Conservation (phyloP, 352 stramenopile genomes). For the Phytophthora cryptogea region DNA sequence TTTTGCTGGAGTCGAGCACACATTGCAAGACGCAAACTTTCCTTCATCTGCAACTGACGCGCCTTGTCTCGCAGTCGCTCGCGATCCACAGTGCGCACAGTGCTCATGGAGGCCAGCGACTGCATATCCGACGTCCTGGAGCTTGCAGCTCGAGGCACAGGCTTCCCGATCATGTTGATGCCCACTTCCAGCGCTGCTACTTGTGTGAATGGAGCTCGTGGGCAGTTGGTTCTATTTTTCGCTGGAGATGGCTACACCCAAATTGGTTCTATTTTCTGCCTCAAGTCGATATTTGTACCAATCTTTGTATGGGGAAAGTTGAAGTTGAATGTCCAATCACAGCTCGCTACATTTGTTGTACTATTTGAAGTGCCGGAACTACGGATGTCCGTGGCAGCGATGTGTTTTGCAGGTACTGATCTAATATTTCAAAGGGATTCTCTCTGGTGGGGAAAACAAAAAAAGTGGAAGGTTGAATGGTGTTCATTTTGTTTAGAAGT, state of each 20-base stretch:
- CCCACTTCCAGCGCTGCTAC: neutral
- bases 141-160: slow-evolving; percentile 23
- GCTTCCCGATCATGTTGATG: slow-evolving; percentile 43
- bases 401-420: too few species aligned
- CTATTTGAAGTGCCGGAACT: too few species aligned
- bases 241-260: neutral
- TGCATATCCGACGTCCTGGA: slow-evolving; percentile 47
- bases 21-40: slow-evolving; percentile 66
- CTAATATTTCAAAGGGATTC: too few species aligned
- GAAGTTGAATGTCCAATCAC: neutral
- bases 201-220: slow-evolving; percentile 8
- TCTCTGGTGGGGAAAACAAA: neutral
- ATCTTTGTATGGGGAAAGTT: neutral
- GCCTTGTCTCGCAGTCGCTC: slow-evolving; percentile 75
- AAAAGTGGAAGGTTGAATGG: neutral
- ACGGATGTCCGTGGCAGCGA: too few species aligned
- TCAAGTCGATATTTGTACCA: too few species aligned
- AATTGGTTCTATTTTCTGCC: slow-evolving; percentile 15
- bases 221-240: slow-evolving; percentile 21
- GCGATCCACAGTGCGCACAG: slow-evolving; percentile 63
- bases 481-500: slow-evolving; percentile 9
- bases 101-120: slow-evolving; percentile 33
- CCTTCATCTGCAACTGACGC: slow-evolving; percentile 71
- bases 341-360: too few species aligned
- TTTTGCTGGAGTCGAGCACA: slow-evolving; percentile 77